phyloP scores from a whole-genome alignment of 306 rosid species.

The Cajanus cajan region DNA sequence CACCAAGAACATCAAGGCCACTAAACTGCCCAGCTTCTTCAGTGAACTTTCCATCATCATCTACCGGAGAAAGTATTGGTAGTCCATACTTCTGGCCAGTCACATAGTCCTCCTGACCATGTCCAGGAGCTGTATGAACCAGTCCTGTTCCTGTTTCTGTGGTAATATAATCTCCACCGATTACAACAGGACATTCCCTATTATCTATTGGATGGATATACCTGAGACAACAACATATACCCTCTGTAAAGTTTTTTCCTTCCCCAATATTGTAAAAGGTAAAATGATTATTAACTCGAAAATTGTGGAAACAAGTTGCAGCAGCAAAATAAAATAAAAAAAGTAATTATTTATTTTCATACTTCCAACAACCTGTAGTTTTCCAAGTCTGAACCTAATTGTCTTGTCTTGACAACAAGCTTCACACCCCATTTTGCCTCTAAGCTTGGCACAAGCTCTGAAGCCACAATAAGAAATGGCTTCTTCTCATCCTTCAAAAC shows the following conservation, averaged over 20 bases:
- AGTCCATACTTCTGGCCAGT: constrained; percentile 94
- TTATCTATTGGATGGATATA: constrained; percentile 75
- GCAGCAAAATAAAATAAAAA: constrained; percentile 2
- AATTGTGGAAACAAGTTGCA: constrained; percentile 7
- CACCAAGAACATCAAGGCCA: constrained; percentile 95
- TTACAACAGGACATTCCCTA: constrained; percentile 76
- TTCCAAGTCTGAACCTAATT: constrained; percentile 84
- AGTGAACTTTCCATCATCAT: constrained; percentile 87
- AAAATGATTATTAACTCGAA: constrained; percentile 3
- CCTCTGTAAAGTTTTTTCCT: not conserved
- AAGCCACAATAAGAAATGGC: constrained; percentile 80
- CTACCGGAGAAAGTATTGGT: constrained; percentile 85
- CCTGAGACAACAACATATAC: constrained; percentile 43
- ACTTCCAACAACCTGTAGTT: constrained; percentile 69
- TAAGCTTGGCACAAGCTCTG: constrained; percentile 80
- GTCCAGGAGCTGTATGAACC: constrained; percentile 99
- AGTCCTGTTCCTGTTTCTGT: constrained; percentile 96
- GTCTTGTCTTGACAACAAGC: constrained; percentile 61
- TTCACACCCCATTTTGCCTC: constrained; percentile 89
- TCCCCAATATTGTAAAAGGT: constrained; percentile 6
- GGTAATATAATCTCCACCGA: constrained; percentile 96
- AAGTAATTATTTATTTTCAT: constrained; percentile 18
- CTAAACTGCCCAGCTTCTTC: constrained; percentile 91
- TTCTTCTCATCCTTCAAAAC: constrained; percentile 70
- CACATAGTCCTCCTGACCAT: constrained; percentile 95